phyloP scores from a whole-genome alignment of 108 stramenopile genomes.

The Nitzschia sp. region DNA sequence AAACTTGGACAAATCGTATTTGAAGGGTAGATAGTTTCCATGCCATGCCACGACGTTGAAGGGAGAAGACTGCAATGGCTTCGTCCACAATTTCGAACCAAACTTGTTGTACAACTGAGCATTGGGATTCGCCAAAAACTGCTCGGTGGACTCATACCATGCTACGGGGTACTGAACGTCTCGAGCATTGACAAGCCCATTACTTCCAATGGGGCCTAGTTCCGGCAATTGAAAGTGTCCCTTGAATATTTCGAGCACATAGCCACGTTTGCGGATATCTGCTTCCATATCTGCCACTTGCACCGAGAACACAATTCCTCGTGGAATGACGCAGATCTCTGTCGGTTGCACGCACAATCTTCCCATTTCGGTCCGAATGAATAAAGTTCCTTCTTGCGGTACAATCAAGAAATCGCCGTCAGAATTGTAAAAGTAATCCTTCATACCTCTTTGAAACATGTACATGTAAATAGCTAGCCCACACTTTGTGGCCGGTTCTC shows the following conservation, averaged over 20 bases:
- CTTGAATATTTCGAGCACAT: constrained; percentile 86
- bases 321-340: constrained; percentile 88
- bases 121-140: background rate
- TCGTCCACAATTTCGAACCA: constrained; percentile 61
- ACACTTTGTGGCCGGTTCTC: constrained; percentile 65
- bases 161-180: constrained; percentile 90
- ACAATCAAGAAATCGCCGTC: constrained; percentile 95
- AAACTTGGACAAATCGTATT: constrained; percentile 86
- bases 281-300: constrained; percentile 17
- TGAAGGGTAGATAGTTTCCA: constrained; percentile 93
- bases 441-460: constrained; percentile 70
- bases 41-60: constrained; percentile 97
- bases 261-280: constrained; percentile 68
- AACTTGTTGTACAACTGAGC: constrained; percentile 55
- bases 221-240: constrained; percentile 92
- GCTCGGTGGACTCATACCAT: constrained; percentile 15
- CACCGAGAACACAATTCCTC: constrained; percentile 85
- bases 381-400: constrained; percentile 77
- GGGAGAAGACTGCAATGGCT: constrained; percentile 67
- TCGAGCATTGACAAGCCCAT: constrained; percentile 94
- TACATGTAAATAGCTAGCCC: constrained; percentile 88
- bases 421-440: constrained; percentile 70
- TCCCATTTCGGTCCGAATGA: constrained; percentile 84
- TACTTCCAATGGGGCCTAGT: constrained; percentile 92
- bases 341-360: constrained; percentile 60